Evolutionary conservation across 495 filamentous ascomycete species (phyloP), one percentile per base, ranked within the genome.

Genomic region (Tuber microsphaerosporum): DNA sequence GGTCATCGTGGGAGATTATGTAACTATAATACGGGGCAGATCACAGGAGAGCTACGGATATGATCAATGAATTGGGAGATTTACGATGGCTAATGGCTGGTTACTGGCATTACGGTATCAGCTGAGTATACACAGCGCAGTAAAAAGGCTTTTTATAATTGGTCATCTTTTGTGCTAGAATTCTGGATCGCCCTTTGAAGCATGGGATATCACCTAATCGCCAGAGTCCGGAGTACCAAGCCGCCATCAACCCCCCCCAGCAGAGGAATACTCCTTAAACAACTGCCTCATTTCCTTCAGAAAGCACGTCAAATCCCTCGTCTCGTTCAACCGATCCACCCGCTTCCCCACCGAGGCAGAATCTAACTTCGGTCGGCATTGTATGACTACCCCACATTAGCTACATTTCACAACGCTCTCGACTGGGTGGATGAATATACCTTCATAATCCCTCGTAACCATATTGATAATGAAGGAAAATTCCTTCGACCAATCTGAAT

Each of bases 201-300:
- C 42, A 74, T 43, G 10, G 34, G 14, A 51, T 39, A 31, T 26
- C 41, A 17, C 0, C 56, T 12, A 26, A 48, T 14, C 12, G 61
- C 31, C 72, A 39, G 12, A 42, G 14, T 73, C 14, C 26, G 5
- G 56, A 5, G 26, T 17, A 16, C 26, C 56, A 34, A 65, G 26
- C 26, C 14, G 10, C 56, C 4, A 19, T 26, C 34, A 65, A 26
- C 34, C 56, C 31, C 26, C 73, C 16, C 43, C 12, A n/a, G 43
- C 1, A 26, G 69, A 48, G 19, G 65, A 34, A 34, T 73, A 51
- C 34, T 74, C 71, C 26, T 82, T 82, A 84, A 99, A 97, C 68
- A 97, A 78, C 79, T 91, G 92, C 82, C 95, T 89, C 94, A 99
- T 99, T 31, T 91, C 92, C 86, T 97, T 97, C 75, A 98, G 84